phyloP scores from a whole-genome alignment of 345 rosid genomes.

The Cardamine chenopodiifolia region DNA sequence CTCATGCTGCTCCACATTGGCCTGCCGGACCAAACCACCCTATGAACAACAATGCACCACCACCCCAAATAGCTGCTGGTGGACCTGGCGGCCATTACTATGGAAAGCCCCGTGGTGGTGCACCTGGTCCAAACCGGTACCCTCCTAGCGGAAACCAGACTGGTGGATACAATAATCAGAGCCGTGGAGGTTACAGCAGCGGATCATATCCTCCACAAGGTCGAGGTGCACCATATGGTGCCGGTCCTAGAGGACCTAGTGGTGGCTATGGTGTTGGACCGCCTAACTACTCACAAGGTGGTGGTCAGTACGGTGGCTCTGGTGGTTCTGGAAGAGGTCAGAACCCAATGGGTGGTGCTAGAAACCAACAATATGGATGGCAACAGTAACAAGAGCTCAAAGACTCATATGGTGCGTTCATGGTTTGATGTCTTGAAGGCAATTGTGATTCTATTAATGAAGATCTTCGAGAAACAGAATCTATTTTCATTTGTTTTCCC shows the following conservation, averaged over 20 bases:
- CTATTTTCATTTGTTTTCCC: constrained; percentile 31
- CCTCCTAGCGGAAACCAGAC: constrained; percentile 64
- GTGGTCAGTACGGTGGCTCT: constrained; percentile 74
- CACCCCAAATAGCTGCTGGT: constrained; percentile 62
- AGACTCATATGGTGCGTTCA: constrained; percentile 22
- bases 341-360: constrained; percentile 80
- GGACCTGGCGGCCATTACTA: constrained; percentile 72
- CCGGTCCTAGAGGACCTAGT: constrained; percentile 65
- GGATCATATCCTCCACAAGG: constrained; percentile 88
- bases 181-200: constrained; percentile 66
- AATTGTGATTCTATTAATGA: constrained; percentile 19
- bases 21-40: constrained; percentile 47
- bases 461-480: constrained; percentile 9
- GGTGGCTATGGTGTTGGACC: constrained; percentile 76
- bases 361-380: constrained; percentile 92
- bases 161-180: constrained; percentile 55
- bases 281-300: constrained; percentile 72
- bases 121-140: constrained; percentile 67
- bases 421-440: constrained; percentile 16
- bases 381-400: constrained; percentile 48
- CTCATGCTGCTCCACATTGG: constrained; percentile 64
- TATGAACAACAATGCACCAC: constrained; percentile 58
- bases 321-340: constrained; percentile 72
- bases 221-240: constrained; percentile 73
- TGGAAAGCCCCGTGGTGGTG: constrained; percentile 70